phyloP scores from a whole-genome alignment of 2,329 filamentous ascomycete genomes.

The Cercospora nicotianae region DNA sequence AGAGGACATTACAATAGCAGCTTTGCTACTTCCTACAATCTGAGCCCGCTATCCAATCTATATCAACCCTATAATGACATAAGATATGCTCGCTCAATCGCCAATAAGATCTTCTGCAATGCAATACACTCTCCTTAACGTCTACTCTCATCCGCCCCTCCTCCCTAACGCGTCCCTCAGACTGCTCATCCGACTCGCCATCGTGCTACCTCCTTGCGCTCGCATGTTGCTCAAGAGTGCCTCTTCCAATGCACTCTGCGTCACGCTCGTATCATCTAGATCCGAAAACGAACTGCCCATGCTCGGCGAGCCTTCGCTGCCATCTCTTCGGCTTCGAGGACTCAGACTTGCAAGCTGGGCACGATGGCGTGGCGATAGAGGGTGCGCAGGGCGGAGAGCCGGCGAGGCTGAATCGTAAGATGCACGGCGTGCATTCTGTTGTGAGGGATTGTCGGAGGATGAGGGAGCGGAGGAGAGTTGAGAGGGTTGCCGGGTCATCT shows the following conservation, averaged over 20 bases:
- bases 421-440: conserved; percentile 1
- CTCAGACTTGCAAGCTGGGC: conserved; percentile 59
- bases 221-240: conserved; percentile 72
- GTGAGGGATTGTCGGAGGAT: background rate
- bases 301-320: conserved; percentile 72
- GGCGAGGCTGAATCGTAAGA: conserved; percentile 14
- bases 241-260: conserved; percentile 77
- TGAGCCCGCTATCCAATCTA: background rate
- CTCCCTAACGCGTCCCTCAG: conserved; percentile 30
- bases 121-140: background rate
- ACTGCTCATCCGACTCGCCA: conserved; percentile 61
- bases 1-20: background rate
- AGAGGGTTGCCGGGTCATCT: conserved; percentile 21
- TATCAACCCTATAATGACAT: background rate
- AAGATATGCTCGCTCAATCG: background rate
- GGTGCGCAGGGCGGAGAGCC: conserved; percentile 27
- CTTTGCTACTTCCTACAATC: background rate
- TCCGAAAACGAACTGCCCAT: conserved; percentile 88
- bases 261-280: conserved; percentile 78
- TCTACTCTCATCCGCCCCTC: conserved; percentile 4
- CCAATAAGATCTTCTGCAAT: background rate
- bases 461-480: conserved; percentile 3
- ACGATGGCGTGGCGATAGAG: conserved; percentile 55
- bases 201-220: conserved; percentile 42
- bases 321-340: conserved; percentile 57